Evolutionary conservation across 148 eudicot species (phyloP).

Genomic region (Heliosperma pusillum): DNA sequence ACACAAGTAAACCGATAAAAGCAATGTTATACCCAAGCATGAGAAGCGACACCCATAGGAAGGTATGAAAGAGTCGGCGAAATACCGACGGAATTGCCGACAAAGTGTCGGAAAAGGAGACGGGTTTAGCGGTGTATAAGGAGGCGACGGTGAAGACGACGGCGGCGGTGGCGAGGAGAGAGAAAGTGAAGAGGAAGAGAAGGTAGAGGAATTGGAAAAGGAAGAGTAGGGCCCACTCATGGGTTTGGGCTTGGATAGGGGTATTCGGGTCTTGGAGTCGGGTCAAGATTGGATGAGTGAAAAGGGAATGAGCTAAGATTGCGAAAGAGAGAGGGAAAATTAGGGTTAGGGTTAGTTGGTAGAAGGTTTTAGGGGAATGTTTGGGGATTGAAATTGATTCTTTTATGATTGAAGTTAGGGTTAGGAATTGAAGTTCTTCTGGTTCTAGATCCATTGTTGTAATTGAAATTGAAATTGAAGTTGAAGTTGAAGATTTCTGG

Average conservation of each 20-base stretch:
- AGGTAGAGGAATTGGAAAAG: constrained; percentile 70
- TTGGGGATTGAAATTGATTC: constrained; percentile 79
- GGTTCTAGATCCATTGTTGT: constrained; percentile 60
- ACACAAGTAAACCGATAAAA: constrained; percentile 44
- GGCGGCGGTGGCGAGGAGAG: constrained; percentile 87
- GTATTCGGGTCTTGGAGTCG: constrained; percentile 47
- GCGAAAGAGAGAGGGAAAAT: constrained; percentile 93
- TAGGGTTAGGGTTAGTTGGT: constrained; percentile 72
- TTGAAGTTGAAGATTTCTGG: constrained; percentile 7
- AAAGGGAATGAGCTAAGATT: constrained; percentile 85
- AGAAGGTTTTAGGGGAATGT: constrained; percentile 70
- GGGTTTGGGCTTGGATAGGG: constrained; percentile 34
- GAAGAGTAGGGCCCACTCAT: constrained; percentile 62
- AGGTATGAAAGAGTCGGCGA: constrained; percentile 70
- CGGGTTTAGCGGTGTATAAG: constrained; percentile 71
- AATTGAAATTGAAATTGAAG: too few species aligned
- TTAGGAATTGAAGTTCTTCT: constrained; percentile 79
- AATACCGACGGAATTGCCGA: constrained; percentile 73
- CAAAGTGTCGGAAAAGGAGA: constrained; percentile 56
- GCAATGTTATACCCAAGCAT: constrained; percentile 59
- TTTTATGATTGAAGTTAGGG: constrained; percentile 42
- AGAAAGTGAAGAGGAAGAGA: constrained; percentile 81
- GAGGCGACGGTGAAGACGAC: constrained; percentile 97
- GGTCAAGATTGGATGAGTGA: constrained; percentile 74
- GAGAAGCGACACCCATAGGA: constrained; percentile 57